Percentiles rank a stretch among this genome's conserved stretches.
Conservation (phyloP, 352 stramenopile species). For the Pythium monospermum region DNA sequence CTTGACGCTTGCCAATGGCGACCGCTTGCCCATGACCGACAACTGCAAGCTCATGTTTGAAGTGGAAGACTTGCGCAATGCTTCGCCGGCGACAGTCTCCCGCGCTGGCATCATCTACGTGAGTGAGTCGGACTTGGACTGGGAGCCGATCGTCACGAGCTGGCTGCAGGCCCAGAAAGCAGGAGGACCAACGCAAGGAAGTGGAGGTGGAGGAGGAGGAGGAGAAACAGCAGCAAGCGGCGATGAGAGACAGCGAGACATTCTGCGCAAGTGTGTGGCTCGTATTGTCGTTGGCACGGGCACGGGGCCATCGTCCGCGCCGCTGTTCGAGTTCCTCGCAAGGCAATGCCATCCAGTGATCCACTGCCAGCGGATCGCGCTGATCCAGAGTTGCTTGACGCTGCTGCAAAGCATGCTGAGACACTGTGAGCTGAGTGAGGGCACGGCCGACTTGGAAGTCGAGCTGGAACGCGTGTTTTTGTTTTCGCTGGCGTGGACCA, state of each 20-base stretch:
- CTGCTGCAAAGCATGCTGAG: constrained; percentile 54
- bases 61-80: constrained; percentile 94
- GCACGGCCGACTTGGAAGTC: constrained; percentile 34
- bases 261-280: constrained; percentile 43
- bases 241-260: constrained; percentile 37
- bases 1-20: constrained; percentile 95
- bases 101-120: constrained; percentile 96
- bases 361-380: constrained; percentile 49
- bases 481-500: constrained; percentile 78
- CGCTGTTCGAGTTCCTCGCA: constrained; percentile 68
- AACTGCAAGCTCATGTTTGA: constrained; percentile 98
- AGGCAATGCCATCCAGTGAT: constrained; percentile 68
- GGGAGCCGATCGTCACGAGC: constrained; percentile 57
- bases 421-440: constrained; percentile 57
- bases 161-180: constrained; percentile 48
- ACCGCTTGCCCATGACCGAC: constrained; percentile 94
- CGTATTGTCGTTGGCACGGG: constrained; percentile 40
- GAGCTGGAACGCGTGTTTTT: constrained; percentile 85
- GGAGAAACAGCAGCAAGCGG: too few species aligned
- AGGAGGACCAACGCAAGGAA: too few species aligned
- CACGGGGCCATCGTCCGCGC: constrained; percentile 1
- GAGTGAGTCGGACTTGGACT: constrained; percentile 71
- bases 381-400: constrained; percentile 74
- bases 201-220: too few species aligned
- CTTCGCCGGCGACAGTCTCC: constrained; percentile 93